Conservation (phyloP, 768 basidiomycete genomes). For the Xerocomellus intermedius region DNA sequence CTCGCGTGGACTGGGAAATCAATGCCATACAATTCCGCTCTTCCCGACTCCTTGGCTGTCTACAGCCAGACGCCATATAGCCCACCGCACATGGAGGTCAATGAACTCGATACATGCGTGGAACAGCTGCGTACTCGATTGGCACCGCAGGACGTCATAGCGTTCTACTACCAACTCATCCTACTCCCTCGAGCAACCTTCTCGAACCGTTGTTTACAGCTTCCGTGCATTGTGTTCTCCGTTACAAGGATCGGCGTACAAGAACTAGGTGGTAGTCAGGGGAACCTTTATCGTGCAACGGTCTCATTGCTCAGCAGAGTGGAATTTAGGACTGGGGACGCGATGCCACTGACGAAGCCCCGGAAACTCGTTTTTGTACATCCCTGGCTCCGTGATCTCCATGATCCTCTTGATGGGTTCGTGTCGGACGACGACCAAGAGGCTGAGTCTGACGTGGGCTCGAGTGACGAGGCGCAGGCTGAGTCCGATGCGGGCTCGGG, state of each 20-base stretch:
- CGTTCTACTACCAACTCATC: background rate
- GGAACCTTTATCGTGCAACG: background rate
- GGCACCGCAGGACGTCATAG: too few relatives aligned
- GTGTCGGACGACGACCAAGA: too few relatives aligned
- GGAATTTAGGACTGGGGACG: background rate
- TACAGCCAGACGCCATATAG: background rate
- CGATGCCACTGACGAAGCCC: background rate
- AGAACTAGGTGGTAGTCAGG: background rate
- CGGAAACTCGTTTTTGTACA: conserved; percentile 2
- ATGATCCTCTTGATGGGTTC: background rate
- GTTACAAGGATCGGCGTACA: background rate
- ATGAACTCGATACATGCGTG: too few relatives aligned
- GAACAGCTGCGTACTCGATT: too few relatives aligned
- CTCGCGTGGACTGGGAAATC: conserved; percentile 8
- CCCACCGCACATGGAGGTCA: too few relatives aligned
- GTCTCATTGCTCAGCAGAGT: background rate
- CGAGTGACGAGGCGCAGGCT: too few relatives aligned
- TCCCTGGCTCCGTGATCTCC: conserved; percentile 11
- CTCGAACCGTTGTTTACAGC: background rate
- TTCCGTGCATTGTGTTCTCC: background rate
- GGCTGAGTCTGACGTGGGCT: too few relatives aligned
- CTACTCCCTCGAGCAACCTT: background rate
- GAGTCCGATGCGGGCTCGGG: too few relatives aligned
- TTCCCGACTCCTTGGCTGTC: conserved; percentile 3
- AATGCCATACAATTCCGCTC: conserved; percentile 7